Conservation (phyloP, 2,329 filamentous ascomycete genomes). For the Aspergillus felis region DNA sequence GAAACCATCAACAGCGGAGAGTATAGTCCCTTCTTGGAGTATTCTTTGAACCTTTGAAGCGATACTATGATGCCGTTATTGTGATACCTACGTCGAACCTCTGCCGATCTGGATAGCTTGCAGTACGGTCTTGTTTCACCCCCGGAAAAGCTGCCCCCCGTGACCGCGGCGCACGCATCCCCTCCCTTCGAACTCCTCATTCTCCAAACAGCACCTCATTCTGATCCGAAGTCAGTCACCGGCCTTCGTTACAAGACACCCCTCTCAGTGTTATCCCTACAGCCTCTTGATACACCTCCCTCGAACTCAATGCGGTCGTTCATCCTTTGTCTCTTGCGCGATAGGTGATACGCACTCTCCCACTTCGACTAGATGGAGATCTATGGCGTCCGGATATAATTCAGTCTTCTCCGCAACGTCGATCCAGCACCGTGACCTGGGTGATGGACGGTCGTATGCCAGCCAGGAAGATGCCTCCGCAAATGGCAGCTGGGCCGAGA, state of each 20-base stretch:
- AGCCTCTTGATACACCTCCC: neutral
- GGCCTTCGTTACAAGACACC: neutral
- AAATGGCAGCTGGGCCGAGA: conserved; percentile 38
- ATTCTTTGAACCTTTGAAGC: conserved; percentile 1
- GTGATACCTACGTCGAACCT: conserved; percentile 8
- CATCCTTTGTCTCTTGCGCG: conserved; percentile 20
- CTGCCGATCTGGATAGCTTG: neutral
- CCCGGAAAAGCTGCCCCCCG: conserved; percentile 1
- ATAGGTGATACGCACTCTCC: conserved; percentile 33
- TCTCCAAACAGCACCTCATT: conserved; percentile 8
- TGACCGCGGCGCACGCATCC: conserved; percentile 7
- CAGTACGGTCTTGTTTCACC: conserved; percentile 3
- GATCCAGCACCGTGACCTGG: conserved; percentile 37
- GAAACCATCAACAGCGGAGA: conserved; percentile 10
- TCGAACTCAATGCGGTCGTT: conserved; percentile 30
- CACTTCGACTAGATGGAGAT: conserved; percentile 40
- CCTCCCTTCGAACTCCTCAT: conserved; percentile 4
- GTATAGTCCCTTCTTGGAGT: conserved; percentile 6
- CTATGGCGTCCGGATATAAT: conserved; percentile 44
- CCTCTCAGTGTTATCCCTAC: neutral
- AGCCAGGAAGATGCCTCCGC: conserved; percentile 38
- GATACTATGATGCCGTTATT: conserved; percentile 1
- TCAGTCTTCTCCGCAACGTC: conserved; percentile 40
- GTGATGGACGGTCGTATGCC: conserved; percentile 35
- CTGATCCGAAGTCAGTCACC: conserved; percentile 1